Base-by-base conservation (phyloP, 805 yeast genomes). In the Saccharomyces kudriavzevii region DNA sequence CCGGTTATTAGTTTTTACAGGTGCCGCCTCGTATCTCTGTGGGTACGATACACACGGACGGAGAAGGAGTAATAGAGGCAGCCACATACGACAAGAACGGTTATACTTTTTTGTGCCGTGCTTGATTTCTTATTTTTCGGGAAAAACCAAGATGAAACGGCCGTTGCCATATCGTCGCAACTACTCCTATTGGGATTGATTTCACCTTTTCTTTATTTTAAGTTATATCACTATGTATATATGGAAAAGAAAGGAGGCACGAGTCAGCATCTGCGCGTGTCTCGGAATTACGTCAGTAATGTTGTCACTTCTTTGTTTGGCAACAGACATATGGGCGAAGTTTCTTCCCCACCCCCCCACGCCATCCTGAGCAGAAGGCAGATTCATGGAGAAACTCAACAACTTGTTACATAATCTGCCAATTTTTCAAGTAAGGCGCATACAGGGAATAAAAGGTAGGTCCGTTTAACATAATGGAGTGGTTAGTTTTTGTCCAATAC, bases 401-500 rank as follows among this genome's bases (percentile, higher is more conserved):
- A 45, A 25, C 20, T 45, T 45, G 29, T 45, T 22, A 45, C 26
- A 45, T 45, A 24, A 24, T 45, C 20, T 3, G 11, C 14, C 28
- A 8, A 14, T 45, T 4, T 10, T 45, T 3, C 29, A 26, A 14
- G 25, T 9, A n/a, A 45, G 8, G 27, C 20, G 20, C 29, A 10
- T 22, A 48, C 31, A 28, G 22, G 24, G 13, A 27, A 49, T n/a
- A 11, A 35, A 17, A 8, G 22, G 43, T 17, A 17, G 17, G 13
- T 8, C 6, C 24, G 13, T 61, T 61, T 74, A 80, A 29, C 87
- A 78, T 30, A 89, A 73, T 3, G 97, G 97, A 10, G 96, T 89
- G 2, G 87, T 89, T 48, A 91, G 74, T 45, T 78, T 84, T 52
- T 84, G 77, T 10, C 92, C 91, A 55, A 92, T 77, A 43, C 78